A percentile compares a stretch with the other conserved stretches of the same genome.
phyloP scores from a whole-genome alignment of 768 basidiomycete genomes.

The Hydnum rufescens region DNA sequence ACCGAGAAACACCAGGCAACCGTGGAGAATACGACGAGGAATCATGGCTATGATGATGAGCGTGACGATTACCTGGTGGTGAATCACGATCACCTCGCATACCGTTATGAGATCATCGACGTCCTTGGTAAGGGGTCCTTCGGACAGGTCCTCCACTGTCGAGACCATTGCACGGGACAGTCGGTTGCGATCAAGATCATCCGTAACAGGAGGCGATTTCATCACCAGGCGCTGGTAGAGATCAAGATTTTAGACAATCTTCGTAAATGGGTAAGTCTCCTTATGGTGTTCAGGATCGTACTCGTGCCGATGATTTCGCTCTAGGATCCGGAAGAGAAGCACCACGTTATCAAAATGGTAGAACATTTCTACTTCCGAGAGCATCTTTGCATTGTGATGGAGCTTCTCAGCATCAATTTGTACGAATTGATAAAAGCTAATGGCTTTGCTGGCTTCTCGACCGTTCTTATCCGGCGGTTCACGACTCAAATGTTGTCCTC shows the following conservation, averaged over 20 bases:
- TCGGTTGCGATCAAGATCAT: conserved; percentile 99
- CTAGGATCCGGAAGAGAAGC: conserved; percentile 90
- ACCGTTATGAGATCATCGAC: conserved; percentile 87
- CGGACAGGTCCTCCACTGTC: conserved; percentile 88
- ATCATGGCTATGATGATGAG: conserved; percentile 94
- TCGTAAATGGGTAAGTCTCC: conserved; percentile 76
- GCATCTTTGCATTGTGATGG: conserved; percentile 96
- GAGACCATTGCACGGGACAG: conserved; percentile 85
- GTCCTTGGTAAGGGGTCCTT: conserved; percentile 96
- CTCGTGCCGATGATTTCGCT: conserved; percentile 5
- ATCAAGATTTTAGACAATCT: conserved; percentile 95
- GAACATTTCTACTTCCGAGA: conserved; percentile 97
- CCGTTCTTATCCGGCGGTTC: conserved; percentile 83
- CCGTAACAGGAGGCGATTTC: conserved; percentile 96
- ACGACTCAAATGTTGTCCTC: conserved; percentile 90
- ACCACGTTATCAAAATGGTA: conserved; percentile 94
- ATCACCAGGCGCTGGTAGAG: conserved; percentile 96
- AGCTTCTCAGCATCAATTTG: conserved; percentile 91
- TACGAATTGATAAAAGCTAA: conserved; percentile 99
- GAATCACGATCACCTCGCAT: conserved; percentile 80
- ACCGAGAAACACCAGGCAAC: conserved; percentile 73
- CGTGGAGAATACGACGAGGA: conserved; percentile 53
- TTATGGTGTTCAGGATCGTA: neutral
- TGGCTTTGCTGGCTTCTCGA: conserved; percentile 95
- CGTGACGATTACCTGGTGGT: conserved; percentile 92